These are phyloP conservation scores for Choanephora cucurbitarum DNA, from an alignment of 371 early-diverging fungal genomes.

Conservation along the genomic window DNA sequence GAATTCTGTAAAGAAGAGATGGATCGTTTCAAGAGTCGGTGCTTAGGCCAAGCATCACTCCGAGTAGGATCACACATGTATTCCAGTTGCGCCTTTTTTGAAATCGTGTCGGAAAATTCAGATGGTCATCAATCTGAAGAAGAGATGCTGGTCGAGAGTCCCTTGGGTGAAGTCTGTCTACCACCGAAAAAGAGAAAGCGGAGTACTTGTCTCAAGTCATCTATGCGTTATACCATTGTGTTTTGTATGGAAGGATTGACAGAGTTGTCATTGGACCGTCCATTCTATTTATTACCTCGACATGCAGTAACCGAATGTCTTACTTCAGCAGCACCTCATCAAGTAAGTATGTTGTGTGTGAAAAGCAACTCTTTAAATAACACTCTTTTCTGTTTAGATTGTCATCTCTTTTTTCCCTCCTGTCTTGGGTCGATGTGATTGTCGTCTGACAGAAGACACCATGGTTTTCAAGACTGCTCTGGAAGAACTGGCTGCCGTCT, in stretches of 20 bases:
- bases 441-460: conserved; percentile 2
- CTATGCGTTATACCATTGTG: conserved; percentile 34
- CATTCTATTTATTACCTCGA: conserved; percentile 44
- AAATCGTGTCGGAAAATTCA: conserved; percentile 52
- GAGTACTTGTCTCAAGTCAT: conserved; percentile 8
- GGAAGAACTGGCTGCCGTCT: conserved; percentile 42
- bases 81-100: conserved; percentile 34
- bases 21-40: conserved; percentile 32
- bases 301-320: conserved; percentile 50
- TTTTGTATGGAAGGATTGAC: conserved; percentile 23
- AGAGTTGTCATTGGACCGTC: conserved; percentile 2
- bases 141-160: conserved; percentile 2
- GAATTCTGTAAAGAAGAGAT: neutral
- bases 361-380: neutral
- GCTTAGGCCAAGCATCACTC: conserved; percentile 35
- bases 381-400: conserved; percentile 30
- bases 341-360: no score
- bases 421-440: conserved; percentile 2
- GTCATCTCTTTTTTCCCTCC: conserved; percentile 36
- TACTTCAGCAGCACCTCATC: conserved; percentile 34
- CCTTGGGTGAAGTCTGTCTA: neutral
- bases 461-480: conserved; percentile 22
- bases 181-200: conserved; percentile 49
- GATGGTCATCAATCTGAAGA: conserved; percentile 10
- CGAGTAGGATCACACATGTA: conserved; percentile 20